A percentile compares a stretch with the other conserved stretches of the same genome.
phyloP scores from a whole-genome alignment of 78 protist genomes.

The Capsaspora owczarzaki region DNA sequence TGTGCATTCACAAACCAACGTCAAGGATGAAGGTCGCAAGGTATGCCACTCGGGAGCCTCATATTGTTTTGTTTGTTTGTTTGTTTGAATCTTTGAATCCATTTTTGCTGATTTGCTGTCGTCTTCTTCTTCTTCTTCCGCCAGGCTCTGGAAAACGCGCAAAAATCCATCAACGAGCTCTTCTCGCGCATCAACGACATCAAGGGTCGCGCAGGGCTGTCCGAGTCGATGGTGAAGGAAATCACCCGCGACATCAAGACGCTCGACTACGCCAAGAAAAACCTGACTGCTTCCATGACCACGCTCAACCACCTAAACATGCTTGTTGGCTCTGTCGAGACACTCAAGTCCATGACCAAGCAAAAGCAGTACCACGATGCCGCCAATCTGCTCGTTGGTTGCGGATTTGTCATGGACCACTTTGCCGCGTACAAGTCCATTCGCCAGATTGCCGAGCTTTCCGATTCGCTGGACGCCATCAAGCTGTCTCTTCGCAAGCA shows the following conservation, averaged over 20 bases:
- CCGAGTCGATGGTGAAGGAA: slow-evolving; percentile 74
- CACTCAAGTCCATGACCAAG: neutral
- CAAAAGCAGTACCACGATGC: slow-evolving; percentile 19
- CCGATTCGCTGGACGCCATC: neutral
- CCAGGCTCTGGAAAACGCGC: neutral
- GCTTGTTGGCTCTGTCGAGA: slow-evolving; percentile 33
- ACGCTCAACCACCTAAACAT: slow-evolving; percentile 65
- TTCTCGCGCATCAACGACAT: slow-evolving; percentile 56
- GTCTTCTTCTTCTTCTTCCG: neutral
- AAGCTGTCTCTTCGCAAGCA: neutral
- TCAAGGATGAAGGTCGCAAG: neutral
- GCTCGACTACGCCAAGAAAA: slow-evolving; percentile 77
- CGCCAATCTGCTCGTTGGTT: slow-evolving; percentile 2
- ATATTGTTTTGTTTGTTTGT: neutral
- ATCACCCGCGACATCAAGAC: slow-evolving; percentile 73
- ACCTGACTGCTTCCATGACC: slow-evolving; percentile 66
- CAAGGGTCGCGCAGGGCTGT: slow-evolving; percentile 53
- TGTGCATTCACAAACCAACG: neutral
- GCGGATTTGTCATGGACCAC: slow-evolving; percentile 14
- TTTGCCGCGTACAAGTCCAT: slow-evolving; percentile 17
- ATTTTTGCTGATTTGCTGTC: neutral
- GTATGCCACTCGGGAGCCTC: slow-evolving; percentile 24
- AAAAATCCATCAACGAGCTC: slow-evolving; percentile 27
- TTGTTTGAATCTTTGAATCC: neutral
- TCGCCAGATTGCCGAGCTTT: neutral